These are phyloP conservation scores for Carex kokanica DNA, from an alignment of 176 grass and related monocot species.

Conservation along the genomic window DNA sequence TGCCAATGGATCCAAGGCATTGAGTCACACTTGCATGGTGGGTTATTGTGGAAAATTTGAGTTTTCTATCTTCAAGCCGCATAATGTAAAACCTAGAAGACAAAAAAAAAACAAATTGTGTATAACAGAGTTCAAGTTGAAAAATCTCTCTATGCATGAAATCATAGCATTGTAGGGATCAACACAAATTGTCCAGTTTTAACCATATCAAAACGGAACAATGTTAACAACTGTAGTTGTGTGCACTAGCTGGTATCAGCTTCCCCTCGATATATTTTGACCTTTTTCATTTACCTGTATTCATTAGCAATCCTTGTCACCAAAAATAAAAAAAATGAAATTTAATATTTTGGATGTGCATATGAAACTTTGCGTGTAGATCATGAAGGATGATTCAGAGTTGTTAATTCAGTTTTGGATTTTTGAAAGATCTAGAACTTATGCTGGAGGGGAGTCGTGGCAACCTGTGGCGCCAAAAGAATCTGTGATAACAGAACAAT, in stretches of 20 bases:
- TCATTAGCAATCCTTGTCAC: neutral
- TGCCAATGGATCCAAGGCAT: slow-evolving; percentile 79
- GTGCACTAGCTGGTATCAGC: neutral
- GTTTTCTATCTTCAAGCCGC: slow-evolving; percentile 46
- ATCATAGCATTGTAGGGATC: neutral
- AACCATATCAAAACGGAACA: neutral
- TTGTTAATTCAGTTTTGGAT: neutral
- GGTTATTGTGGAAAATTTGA: slow-evolving; percentile 64
- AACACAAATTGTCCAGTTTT: neutral
- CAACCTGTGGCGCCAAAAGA: neutral
- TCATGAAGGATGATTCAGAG: neutral
- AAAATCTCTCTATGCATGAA: neutral
- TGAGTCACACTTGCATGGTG: slow-evolving; percentile 95
- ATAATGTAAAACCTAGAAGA: slow-evolving; percentile 78
- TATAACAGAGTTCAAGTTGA: neutral
- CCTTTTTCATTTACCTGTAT: neutral
- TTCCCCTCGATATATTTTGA: neutral
- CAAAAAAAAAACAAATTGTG: neutral
- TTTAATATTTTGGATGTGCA: neutral
- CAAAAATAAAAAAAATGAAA: neutral
- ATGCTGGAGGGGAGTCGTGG: neutral
- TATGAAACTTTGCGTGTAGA: neutral
- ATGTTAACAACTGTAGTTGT: neutral
- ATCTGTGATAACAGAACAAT: neutral
- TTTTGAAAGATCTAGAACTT: neutral